Base-by-base conservation (phyloP, 192 early-diverging fungal genomes). In the Entomortierella lignicola region DNA sequence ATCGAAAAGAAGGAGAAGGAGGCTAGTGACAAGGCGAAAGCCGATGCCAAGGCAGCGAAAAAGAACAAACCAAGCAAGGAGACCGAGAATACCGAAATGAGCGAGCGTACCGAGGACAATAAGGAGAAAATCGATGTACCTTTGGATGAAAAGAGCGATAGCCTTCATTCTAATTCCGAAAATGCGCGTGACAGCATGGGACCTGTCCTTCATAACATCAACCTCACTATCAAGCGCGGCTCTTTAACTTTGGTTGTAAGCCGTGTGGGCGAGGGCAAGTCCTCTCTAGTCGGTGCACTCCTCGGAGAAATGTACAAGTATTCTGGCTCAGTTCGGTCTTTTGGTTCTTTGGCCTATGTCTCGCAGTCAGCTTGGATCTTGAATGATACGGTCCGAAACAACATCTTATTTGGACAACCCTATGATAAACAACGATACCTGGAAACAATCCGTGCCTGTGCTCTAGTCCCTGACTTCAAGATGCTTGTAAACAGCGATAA, bases 351-450 rank as follows among this genome's bases (percentile, higher is more conserved):
- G 39, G 74, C 74, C 29, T 79, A 69, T 67, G 86, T 85, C 1
- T 48, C 83, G 1, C 86, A 92, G 55, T 81, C 84, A 53, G 89
- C 98, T 6, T 99, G 97, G 97, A 94, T 99, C 58, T 91, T 97
- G 90, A 99, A 99, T 61, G 91, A 90, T 11, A 95, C 92, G 4
- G 64, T 98, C 27, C 87, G 94, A 31, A 94, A 98, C 51, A 99
- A 99, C 80, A 94, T 99, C 75, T 60, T 93, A n/a, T 97, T 98
- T 89, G 97, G 96, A 10, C 82, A 86, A 50, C 82, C 84, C 0
- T 96, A 82, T 75, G 89, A 96, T 48, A 81, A 83, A 21, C 81
- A 83, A 2, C 92, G 90, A 6, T 79, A 79, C 56, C 17, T 79
- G 39, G 81, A 81, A 23, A 86, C 88, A 1, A 82, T 99, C 66